A percentile compares a stretch with the other conserved stretches of the same genome.
These are phyloP conservation scores for Zychaea mexicana DNA, from an alignment of 371 early-diverging fungal species.

Conservation along the genomic window DNA sequence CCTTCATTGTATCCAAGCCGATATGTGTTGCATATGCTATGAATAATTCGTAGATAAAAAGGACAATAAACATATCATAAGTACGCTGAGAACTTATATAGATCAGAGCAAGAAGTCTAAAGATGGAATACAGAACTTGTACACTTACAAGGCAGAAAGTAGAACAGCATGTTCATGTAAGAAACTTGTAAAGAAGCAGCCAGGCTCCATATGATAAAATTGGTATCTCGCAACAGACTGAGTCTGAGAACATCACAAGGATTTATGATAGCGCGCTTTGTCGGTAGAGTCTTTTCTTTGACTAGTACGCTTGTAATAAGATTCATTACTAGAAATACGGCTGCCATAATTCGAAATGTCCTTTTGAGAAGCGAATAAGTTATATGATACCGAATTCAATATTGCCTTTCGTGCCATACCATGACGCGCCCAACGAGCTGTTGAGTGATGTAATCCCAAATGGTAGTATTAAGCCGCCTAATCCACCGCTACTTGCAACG, in stretches of 20 bases:
- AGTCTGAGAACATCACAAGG: constrained; percentile 24
- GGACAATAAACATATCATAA: too few relatives aligned
- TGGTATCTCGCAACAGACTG: constrained; percentile 19
- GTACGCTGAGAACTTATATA: too few relatives aligned
- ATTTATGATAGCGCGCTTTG: constrained; percentile 8
- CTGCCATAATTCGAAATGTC: constrained; percentile 39
- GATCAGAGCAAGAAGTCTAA: not conserved
- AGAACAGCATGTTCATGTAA: constrained; percentile 12
- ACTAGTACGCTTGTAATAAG: constrained; percentile 28
- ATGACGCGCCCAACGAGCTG: constrained; percentile 52
- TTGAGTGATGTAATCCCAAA: constrained; percentile 65
- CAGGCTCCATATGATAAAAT: constrained; percentile 11
- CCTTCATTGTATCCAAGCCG: constrained; percentile 17
- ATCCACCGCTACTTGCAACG: constrained; percentile 74
- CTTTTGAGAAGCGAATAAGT: not conserved
- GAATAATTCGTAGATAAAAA: too few relatives aligned
- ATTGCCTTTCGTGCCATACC: too few relatives aligned
- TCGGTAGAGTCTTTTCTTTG: constrained; percentile 25
- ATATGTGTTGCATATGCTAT: constrained; percentile 19
- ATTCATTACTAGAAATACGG: constrained; percentile 36
- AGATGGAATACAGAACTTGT: not conserved
- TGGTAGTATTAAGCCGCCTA: constrained; percentile 76
- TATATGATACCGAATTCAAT: too few relatives aligned
- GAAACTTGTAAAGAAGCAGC: not conserved
- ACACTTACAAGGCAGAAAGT: constrained; percentile 13